A percentile compares a stretch with the other conserved stretches of the same genome.
phyloP scores from a whole-genome alignment of 805 yeast genomes.

The Grigorovia transvaalensis region DNA sequence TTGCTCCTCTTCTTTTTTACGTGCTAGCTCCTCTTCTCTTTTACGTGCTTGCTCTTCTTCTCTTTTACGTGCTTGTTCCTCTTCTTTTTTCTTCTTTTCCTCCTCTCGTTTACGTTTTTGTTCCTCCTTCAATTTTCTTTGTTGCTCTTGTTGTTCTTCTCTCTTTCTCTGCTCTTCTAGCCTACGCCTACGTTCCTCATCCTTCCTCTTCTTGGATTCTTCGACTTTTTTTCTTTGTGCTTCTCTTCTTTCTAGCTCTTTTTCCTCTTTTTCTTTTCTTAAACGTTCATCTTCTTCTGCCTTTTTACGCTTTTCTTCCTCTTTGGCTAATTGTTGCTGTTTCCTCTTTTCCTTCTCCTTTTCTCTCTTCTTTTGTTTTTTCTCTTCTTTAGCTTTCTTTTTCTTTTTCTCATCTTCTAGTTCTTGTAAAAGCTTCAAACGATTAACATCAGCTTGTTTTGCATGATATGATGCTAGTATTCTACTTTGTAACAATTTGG shows the following conservation, averaged over 20 bases:
- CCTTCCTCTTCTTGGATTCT: conserved; percentile 30
- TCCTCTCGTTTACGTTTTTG: conserved; percentile 31
- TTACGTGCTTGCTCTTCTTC: conserved; percentile 19
- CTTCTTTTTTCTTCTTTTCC: conserved; percentile 28
- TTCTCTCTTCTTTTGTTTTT: conserved; percentile 54
- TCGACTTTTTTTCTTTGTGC: conserved; percentile 31
- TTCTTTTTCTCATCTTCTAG: conserved; percentile 59
- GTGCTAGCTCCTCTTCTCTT: conserved; percentile 23
- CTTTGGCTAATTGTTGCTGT: conserved; percentile 49
- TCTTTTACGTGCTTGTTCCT: too few species aligned
- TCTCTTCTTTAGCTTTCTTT: conserved; percentile 55
- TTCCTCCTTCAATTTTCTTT: conserved; percentile 31
- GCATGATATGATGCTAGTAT: conserved; percentile 70
- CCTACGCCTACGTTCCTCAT: conserved; percentile 33
- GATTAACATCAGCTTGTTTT: conserved; percentile 66
- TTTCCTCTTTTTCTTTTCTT: conserved; percentile 31
- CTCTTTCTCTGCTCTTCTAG: conserved; percentile 34
- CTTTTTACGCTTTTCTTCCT: conserved; percentile 46
- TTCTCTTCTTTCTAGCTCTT: conserved; percentile 34
- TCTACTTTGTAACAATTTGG: conserved; percentile 64
- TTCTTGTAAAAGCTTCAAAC: conserved; percentile 52
- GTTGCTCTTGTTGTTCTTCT: conserved; percentile 32
- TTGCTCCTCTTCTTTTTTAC: conserved; percentile 20
- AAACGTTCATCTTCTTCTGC: conserved; percentile 49
- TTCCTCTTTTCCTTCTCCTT: conserved; percentile 63